phyloP scores from a whole-genome alignment of 352 stramenopile genomes.

The Phytophthora pseudosyringae region DNA sequence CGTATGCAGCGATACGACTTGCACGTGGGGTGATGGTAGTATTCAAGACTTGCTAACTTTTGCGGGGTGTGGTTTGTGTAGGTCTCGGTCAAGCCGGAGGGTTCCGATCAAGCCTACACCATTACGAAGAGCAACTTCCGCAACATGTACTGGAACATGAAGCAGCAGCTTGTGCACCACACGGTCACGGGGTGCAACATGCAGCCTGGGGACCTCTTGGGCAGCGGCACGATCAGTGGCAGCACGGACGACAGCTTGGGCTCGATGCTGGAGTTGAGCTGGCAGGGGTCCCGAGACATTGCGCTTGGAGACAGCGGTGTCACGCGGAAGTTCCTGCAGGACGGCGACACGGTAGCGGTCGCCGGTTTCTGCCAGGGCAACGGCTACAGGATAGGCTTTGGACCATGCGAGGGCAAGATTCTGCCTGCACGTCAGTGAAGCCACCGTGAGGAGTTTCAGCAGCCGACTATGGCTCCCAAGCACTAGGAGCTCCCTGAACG shows the following conservation, averaged over 20 bases:
- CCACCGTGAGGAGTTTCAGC: background rate
- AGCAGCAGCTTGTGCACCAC: constrained; percentile 97
- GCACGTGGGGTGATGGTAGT: constrained; percentile 13
- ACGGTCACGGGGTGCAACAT: constrained; percentile 97
- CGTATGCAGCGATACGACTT: constrained; percentile 26
- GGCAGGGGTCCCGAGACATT: constrained; percentile 91
- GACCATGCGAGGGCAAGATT: constrained; percentile 91
- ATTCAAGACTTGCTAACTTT: constrained; percentile 36
- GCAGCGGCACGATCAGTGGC: constrained; percentile 95
- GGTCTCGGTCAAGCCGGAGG: constrained; percentile 71
- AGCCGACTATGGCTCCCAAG: background rate
- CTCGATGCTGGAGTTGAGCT: constrained; percentile 97
- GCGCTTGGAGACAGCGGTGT: constrained; percentile 71
- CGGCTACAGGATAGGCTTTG: constrained; percentile 95
- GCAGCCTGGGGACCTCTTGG: constrained; percentile 94
- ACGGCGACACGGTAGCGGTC: constrained; percentile 95
- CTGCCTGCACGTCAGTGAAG: constrained; percentile 81
- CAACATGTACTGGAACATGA: constrained; percentile 98
- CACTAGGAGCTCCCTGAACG: background rate
- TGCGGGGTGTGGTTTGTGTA: constrained; percentile 18
- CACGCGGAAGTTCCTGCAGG: constrained; percentile 95
- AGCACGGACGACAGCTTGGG: constrained; percentile 88
- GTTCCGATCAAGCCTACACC: constrained; percentile 53
- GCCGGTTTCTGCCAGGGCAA: constrained; percentile 93
- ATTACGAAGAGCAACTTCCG: constrained; percentile 95